phyloP scores from a whole-genome alignment of 1,139 yeast genomes.

The Kluyveromyces sp. region DNA sequence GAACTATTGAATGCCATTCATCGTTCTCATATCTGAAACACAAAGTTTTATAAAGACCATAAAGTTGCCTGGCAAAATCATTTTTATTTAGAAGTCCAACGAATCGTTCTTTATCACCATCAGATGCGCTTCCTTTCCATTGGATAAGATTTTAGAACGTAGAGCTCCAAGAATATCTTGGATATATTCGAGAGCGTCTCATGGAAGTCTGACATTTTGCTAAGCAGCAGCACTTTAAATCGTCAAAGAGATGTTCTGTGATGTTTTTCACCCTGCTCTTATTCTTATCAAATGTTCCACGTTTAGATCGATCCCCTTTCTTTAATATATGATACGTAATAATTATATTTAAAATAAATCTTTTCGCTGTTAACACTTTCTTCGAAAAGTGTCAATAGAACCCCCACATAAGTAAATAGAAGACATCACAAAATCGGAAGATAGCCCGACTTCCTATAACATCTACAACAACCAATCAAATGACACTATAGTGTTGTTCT shows the following conservation, averaged over 20 bases:
- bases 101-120: constrained; percentile 17
- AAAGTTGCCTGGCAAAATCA: constrained; percentile 21
- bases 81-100: constrained; percentile 13
- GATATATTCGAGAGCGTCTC: constrained; percentile 10
- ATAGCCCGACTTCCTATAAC: too few relatives aligned
- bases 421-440: too few relatives aligned
- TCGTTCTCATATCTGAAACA: constrained; percentile 26
- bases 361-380: too few relatives aligned
- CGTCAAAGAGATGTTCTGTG: not conserved
- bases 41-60: constrained; percentile 14
- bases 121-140: not conserved
- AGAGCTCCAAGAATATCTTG: constrained; percentile 18
- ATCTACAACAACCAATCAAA: too few relatives aligned
- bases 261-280: too few relatives aligned
- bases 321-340: too few relatives aligned
- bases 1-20: constrained; percentile 28
- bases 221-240: not conserved
- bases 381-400: too few relatives aligned
- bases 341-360: too few relatives aligned
- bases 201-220: not conserved
- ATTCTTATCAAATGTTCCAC: too few relatives aligned
- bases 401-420: too few relatives aligned
- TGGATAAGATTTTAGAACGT: constrained; percentile 16
- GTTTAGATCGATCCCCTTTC: too few relatives aligned
- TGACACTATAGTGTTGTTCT: too few relatives aligned